These are phyloP conservation scores for Tagetes erecta DNA, from an alignment of 129 eudicot genomes.

Conservation along the genomic window DNA sequence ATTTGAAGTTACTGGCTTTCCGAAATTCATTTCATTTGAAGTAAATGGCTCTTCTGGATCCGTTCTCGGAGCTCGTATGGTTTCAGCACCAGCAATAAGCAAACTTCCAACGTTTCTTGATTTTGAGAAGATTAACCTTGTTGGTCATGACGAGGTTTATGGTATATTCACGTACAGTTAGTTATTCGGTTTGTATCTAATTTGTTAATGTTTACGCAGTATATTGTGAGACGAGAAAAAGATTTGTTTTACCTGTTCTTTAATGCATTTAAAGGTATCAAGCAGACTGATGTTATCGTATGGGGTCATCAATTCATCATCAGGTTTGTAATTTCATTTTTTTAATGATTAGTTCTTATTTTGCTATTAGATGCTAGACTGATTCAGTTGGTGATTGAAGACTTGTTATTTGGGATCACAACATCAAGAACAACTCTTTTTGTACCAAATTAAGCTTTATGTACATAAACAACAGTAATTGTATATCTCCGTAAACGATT, in stretches of 20 bases:
- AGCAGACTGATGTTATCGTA: slow-evolving; percentile 93
- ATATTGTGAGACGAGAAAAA: slow-evolving; percentile 92
- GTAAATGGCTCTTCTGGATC: slow-evolving; percentile 47
- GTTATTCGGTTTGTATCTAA: not conserved
- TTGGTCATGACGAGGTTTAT: slow-evolving; percentile 85
- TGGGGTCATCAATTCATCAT: too few relatives aligned
- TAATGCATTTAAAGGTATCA: slow-evolving; percentile 86
- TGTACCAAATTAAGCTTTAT: not conserved
- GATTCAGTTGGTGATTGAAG: not conserved
- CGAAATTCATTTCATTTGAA: too few relatives aligned
- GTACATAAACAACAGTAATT: not conserved
- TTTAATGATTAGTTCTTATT: not conserved
- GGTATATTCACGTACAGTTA: not conserved
- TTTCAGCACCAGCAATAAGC: slow-evolving; percentile 44
- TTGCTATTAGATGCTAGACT: not conserved
- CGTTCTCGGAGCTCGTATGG: slow-evolving; percentile 58
- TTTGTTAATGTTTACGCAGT: slow-evolving; percentile 39
- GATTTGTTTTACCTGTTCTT: slow-evolving; percentile 74
- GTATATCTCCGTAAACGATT: too few relatives aligned
- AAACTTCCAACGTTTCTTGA: slow-evolving; percentile 54
- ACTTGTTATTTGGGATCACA: not conserved
- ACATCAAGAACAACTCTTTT: not conserved
- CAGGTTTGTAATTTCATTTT: slow-evolving; percentile 48
- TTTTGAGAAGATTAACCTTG: slow-evolving; percentile 74
- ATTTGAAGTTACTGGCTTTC: too few relatives aligned